Evolutionary conservation across 768 basidiomycete genomes (phyloP).

Genomic region (Trametopsis cervina): DNA sequence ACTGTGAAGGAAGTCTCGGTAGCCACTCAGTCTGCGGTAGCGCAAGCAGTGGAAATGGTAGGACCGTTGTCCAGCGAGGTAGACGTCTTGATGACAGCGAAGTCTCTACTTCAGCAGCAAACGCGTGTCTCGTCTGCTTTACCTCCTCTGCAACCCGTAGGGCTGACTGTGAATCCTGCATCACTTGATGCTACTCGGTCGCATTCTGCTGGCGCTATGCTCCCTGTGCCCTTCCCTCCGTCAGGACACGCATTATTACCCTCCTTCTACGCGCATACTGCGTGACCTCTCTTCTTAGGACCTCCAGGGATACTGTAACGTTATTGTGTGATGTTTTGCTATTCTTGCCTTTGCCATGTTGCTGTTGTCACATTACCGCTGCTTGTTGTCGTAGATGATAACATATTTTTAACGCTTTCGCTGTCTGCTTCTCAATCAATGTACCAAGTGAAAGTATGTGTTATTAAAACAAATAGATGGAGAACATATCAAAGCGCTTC

Average conservation of each 20-base stretch:
- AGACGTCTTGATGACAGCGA: constrained; percentile 72
- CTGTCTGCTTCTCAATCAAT: constrained; percentile 2
- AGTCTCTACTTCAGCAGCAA: constrained; percentile 42
- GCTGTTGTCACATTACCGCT: constrained; percentile 12
- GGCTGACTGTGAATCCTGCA: constrained; percentile 20
- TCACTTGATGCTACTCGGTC: constrained; percentile 27
- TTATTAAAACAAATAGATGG: background rate
- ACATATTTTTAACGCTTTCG: constrained; percentile 12
- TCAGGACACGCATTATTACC: constrained; percentile 6
- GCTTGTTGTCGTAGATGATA: constrained; percentile 7
- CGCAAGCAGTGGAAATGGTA: constrained; percentile 72
- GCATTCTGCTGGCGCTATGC: constrained; percentile 28
- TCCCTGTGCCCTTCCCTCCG: constrained; percentile 12
- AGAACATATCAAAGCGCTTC: background rate
- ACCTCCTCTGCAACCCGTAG: constrained; percentile 19
- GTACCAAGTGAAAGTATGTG: constrained; percentile 4
- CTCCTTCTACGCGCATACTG: constrained; percentile 10
- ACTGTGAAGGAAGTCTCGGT: constrained; percentile 53
- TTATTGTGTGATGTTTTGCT: background rate
- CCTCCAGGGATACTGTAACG: background rate
- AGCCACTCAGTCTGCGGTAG: constrained; percentile 71
- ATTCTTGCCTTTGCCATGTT: background rate
- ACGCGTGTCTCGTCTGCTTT: constrained; percentile 16
- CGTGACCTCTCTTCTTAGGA: background rate
- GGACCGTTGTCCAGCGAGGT: constrained; percentile 71